Percentiles rank a stretch among this genome's conserved stretches.
Conservation (phyloP, 1,284 basidiomycete genomes). For the Sanghuangporus baumii region DNA sequence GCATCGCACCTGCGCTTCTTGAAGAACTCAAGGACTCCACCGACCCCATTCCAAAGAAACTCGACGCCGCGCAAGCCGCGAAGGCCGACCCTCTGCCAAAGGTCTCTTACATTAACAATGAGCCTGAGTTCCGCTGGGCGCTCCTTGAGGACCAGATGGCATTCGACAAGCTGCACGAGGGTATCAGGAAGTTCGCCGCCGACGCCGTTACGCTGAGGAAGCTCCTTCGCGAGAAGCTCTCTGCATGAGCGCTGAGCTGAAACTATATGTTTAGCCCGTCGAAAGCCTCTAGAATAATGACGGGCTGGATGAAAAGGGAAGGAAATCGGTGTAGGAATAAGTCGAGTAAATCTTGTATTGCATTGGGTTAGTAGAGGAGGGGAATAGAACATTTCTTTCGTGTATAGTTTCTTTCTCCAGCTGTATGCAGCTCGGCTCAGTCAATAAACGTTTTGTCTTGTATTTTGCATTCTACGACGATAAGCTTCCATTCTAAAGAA, state of each 20-base stretch:
- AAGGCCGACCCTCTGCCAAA: slow-evolving; percentile 66
- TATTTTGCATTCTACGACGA: too few species aligned
- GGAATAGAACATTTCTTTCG: too few species aligned
- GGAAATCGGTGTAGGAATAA: too few species aligned
- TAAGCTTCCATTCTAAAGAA: too few species aligned
- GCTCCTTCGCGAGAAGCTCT: slow-evolving; percentile 77
- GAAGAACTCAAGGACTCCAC: slow-evolving; percentile 87
- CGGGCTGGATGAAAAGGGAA: too few species aligned
- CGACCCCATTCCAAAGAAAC: slow-evolving; percentile 78
- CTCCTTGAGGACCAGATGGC: slow-evolving; percentile 93
- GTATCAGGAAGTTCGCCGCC: slow-evolving; percentile 95
- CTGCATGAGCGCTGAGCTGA: slow-evolving; percentile 32
- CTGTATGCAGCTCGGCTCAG: too few species aligned
- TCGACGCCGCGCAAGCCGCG: slow-evolving; percentile 62
- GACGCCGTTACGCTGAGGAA: slow-evolving; percentile 89
- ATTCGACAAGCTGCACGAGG: slow-evolving; percentile 95
- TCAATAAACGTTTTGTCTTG: too few species aligned
- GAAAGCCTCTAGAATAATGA: too few species aligned
- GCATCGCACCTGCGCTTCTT: slow-evolving; percentile 83
- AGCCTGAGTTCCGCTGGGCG: slow-evolving; percentile 92
- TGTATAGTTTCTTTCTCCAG: too few species aligned
- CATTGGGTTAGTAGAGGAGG: too few species aligned
- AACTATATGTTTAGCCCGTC: not conserved
- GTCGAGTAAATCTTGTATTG: too few species aligned
- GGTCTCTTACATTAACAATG: slow-evolving; percentile 86